A percentile compares a stretch with the other conserved stretches of the same genome.
These are phyloP conservation scores for Colletotrichum tanaceti DNA, from an alignment of 2,329 filamentous ascomycete genomes.

Conservation along the genomic window DNA sequence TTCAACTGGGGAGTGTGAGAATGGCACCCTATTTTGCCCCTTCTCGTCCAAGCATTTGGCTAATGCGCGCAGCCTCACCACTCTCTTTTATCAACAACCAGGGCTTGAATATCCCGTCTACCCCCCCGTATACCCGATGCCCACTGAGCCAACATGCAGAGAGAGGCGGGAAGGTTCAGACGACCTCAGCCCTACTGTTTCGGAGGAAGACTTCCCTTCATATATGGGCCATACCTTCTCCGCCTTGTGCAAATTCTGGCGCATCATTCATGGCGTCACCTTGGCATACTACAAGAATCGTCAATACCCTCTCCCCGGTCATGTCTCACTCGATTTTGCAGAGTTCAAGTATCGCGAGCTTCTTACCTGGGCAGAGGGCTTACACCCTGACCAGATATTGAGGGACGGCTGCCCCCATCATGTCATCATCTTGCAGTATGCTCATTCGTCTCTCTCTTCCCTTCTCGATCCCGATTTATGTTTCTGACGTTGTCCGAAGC, in stretches of 20 bases:
- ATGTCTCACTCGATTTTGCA: slow-evolving; percentile 45
- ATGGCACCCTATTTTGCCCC: no score
- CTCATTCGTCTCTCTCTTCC: neutral
- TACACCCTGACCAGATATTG: slow-evolving; percentile 47
- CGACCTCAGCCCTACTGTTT: neutral
- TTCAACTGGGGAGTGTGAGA: slow-evolving; percentile 55
- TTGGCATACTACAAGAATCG: slow-evolving; percentile 45
- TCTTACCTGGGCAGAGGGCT: slow-evolving; percentile 51
- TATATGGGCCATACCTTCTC: slow-evolving; percentile 49
- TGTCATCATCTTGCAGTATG: slow-evolving; percentile 53
- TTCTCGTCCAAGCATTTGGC: neutral
- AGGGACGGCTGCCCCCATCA: slow-evolving; percentile 48
- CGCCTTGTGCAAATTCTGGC: slow-evolving; percentile 51
- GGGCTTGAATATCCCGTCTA: slow-evolving; percentile 41
- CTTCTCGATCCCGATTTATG: neutral
- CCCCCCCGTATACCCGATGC: slow-evolving; percentile 42
- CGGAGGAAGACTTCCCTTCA: neutral
- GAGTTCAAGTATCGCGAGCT: slow-evolving; percentile 55
- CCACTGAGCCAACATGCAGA: slow-evolving; percentile 6
- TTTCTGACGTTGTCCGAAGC: slow-evolving; percentile 42
- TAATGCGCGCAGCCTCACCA: slow-evolving; percentile 44
- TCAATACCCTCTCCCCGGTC: slow-evolving; percentile 26
- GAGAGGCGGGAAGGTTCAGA: neutral
- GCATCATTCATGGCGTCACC: slow-evolving; percentile 50
- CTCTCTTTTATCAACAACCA: slow-evolving; percentile 50